Base-by-base conservation (phyloP, 768 basidiomycete species). In the Lyophyllum semitale region DNA sequence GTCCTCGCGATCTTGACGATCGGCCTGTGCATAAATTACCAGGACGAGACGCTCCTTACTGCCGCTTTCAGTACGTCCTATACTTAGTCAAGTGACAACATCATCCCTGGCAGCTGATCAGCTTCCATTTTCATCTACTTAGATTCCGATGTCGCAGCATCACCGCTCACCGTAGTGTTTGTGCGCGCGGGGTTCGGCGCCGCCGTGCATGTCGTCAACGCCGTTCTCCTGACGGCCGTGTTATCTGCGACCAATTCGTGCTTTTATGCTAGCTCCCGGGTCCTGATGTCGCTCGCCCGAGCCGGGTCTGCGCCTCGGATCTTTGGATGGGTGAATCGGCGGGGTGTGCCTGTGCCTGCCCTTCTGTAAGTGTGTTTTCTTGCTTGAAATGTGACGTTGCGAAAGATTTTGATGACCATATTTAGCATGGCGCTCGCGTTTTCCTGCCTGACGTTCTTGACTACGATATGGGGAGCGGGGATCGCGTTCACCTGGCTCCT, bases 81-180 rank as follows among this genome's bases (percentile, higher is more conserved):
- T 51, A 30, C 58, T 22, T 48, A 22, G 15, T 47, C 1, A 29
- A n/a, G 17, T 32, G n/a, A 15, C n/a, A 48, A 12, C 18, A 27
- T 5, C 38, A 48, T 20, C 26, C 32, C 22, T n/a, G 20, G 7
- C 12, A 18, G 20, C 38, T 44, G 23, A 46, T 37, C 35, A 37
- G 35, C 12, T 37, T 37, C 20, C 17, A 18, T 40, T 7, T 2
- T 13, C 23, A 13, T n/a, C n/a, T 29, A 20, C 43, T 13, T 57
- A 82, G 79, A 73, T 46, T 77, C 75, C 32, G 73, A 77, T 48
- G 84, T 83, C 35, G 73, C 77, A 4, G 81, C 82, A 2, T 86
- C 84, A 0, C 86, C 86, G 8, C 70, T 89, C 57, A 85, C 85
- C 27, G 82, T 87, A 6, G 78, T 87, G 6, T 84, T 89, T 65